A percentile compares a stretch with the other conserved stretches of the same genome.
phyloP scores from a whole-genome alignment of 2,329 filamentous ascomycete genomes.

The Aaosphaeria arxii region DNA sequence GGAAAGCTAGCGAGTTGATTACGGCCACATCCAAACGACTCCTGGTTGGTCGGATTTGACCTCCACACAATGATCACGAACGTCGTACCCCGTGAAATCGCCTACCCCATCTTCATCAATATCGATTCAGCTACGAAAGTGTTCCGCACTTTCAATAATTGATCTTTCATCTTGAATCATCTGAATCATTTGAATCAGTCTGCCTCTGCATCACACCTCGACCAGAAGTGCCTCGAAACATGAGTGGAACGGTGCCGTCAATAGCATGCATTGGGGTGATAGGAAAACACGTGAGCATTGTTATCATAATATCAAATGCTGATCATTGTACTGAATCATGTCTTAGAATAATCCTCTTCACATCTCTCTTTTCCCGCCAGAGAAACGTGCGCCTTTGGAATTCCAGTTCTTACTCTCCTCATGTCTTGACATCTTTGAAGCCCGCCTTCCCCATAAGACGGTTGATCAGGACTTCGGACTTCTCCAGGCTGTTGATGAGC shows the following conservation, averaged over 20 bases:
- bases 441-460: constrained; percentile 70
- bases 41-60: constrained; percentile 28
- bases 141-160: too few relatives aligned
- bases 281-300: constrained; percentile 72
- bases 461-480: constrained; percentile 84
- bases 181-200: too few relatives aligned
- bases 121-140: constrained; percentile 19
- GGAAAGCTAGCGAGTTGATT: constrained; percentile 4
- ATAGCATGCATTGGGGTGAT: constrained; percentile 94
- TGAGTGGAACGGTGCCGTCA: constrained; percentile 58
- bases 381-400: constrained; percentile 75
- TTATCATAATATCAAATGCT: background rate
- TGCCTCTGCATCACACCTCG: too few relatives aligned
- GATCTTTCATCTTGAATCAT: too few relatives aligned
- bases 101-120: constrained; percentile 16
- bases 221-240: constrained; percentile 4
- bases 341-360: constrained; percentile 91
- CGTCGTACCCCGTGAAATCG: constrained; percentile 1
- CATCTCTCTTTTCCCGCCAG: constrained; percentile 78
- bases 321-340: constrained; percentile 7
- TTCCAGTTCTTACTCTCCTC: constrained; percentile 89
- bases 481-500: constrained; percentile 89
- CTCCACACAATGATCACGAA: background rate
- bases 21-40: constrained; percentile 13
- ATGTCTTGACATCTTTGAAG: constrained; percentile 90